phyloP scores from a whole-genome alignment of 495 filamentous ascomycete species.

The Thermochaetoides thermophila region DNA sequence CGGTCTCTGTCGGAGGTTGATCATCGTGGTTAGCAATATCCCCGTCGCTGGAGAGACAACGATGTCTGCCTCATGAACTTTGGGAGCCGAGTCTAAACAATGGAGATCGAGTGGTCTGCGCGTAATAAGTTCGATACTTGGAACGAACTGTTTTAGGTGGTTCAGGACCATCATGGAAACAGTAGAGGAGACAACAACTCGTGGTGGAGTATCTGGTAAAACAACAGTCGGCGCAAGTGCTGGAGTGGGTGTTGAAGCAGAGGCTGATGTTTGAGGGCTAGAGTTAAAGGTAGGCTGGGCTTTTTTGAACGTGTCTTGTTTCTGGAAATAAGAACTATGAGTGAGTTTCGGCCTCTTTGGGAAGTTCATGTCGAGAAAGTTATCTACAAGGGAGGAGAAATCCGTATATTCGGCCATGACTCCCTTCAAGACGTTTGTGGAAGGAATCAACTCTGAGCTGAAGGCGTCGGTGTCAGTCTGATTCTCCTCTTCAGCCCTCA shows the following conservation, averaged over 20 bases:
- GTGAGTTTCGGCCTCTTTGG: conserved; percentile 19
- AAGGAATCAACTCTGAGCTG: neutral
- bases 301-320: neutral
- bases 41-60: conserved; percentile 57
- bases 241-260: conserved; percentile 9
- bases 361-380: conserved; percentile 29
- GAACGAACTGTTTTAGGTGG: conserved; percentile 34
- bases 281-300: too few species aligned
- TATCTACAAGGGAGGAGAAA: conserved; percentile 23
- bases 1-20: conserved; percentile 56
- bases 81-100: conserved; percentile 20
- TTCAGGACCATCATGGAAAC: conserved; percentile 32
- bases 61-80: conserved; percentile 56
- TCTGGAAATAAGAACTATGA: conserved; percentile 13
- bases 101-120: too few species aligned
- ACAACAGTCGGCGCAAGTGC: conserved; percentile 11
- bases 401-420: conserved; percentile 8
- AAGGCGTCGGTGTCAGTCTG: conserved; percentile 1
- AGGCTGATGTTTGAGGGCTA: too few species aligned
- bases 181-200: conserved; percentile 35
- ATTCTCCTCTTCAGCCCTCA: too few species aligned
- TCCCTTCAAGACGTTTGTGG: conserved; percentile 8
- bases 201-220: conserved; percentile 11
- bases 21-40: conserved; percentile 54
- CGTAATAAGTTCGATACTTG: conserved; percentile 40